These are phyloP conservation scores for Phytophthora chlamydospora DNA, from an alignment of 352 stramenopile genomes.

Conservation along the genomic window DNA sequence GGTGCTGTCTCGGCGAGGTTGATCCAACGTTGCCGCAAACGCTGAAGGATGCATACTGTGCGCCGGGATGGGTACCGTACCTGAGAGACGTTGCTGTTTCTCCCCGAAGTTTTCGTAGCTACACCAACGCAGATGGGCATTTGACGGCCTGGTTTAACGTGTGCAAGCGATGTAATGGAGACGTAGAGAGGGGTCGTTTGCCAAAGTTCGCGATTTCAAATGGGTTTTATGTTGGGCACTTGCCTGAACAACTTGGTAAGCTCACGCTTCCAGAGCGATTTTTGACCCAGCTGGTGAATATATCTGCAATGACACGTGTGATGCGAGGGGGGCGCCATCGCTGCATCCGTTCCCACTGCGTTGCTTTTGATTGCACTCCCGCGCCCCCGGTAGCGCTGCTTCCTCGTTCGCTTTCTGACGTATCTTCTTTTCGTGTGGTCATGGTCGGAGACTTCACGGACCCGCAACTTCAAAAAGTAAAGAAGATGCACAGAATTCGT, in stretches of 20 bases:
- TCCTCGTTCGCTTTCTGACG: too few relatives aligned
- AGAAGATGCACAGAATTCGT: too few relatives aligned
- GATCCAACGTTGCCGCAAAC: too few relatives aligned
- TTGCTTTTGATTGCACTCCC: background rate
- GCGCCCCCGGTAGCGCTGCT: too few relatives aligned
- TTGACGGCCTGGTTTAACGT: background rate
- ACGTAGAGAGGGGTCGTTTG: background rate
- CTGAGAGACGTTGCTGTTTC: background rate
- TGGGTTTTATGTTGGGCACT: background rate
- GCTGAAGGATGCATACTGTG: too few relatives aligned
- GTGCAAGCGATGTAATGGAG: background rate
- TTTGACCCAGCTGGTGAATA: background rate
- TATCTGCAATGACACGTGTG: background rate
- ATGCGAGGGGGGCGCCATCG: background rate
- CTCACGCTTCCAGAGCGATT: background rate
- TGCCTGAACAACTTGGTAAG: background rate
- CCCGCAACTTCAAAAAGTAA: too few relatives aligned
- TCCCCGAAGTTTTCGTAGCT: conserved; percentile 14
- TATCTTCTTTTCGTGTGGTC: too few relatives aligned
- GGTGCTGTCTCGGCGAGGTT: too few relatives aligned
- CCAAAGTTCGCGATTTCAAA: background rate
- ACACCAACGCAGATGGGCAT: background rate
- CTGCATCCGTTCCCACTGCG: background rate
- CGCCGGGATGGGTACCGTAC: too few relatives aligned
- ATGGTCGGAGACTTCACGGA: too few relatives aligned